Evolutionary conservation across 768 basidiomycete species (phyloP), one percentile per base, ranked within the genome.

Genomic region (Rhizopogon vinicolor): DNA sequence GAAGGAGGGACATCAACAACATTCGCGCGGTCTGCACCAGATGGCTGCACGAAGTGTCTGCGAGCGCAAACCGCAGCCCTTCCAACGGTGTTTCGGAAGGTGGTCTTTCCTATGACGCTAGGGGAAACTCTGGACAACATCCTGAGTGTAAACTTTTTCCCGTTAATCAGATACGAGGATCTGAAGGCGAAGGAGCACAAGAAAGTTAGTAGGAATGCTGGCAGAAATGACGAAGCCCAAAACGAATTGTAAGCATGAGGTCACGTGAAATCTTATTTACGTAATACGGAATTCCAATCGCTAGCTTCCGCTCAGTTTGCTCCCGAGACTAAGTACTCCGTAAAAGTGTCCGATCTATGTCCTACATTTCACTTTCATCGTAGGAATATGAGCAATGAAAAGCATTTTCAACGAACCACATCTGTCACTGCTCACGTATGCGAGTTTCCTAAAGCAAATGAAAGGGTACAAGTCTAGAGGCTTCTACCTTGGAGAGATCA

Each of bases 1-100:
- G 82, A 78, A 37, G 87, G 82, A 22, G 91, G 91, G 28, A 91
- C 76, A 60, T 93, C 90, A 60, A 92, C 84, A 52, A 93, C 81
- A 63, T 84, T 90, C 29, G 91, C 91, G 66, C 89, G 78, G 71
- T 91, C 90, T 53, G 91, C 84, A 55, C 82, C 81, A 5, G 91
- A 91, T 13, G 91, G 91, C 63, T 91, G 89, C 39, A 92, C 89
- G 59, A 90, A 86, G 5, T 78, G 70, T 58, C 91, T 77, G 59
- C 76, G 76, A 42, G 73, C 65, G 46, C 63, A 68, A 13, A 59
- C 60, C 18, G 62, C 18, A 3, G 61, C 53, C 44, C 55, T 51
- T 57, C 53, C 62, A 14, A 67, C 56, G 7, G 72, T 59, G 28
- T 70, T 58, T 41, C 62, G 60, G 29, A 61, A 43, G 5, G 65